These are phyloP conservation scores for Arachis monticola DNA, from an alignment of 331 rosid species.

Conservation along the genomic window DNA sequence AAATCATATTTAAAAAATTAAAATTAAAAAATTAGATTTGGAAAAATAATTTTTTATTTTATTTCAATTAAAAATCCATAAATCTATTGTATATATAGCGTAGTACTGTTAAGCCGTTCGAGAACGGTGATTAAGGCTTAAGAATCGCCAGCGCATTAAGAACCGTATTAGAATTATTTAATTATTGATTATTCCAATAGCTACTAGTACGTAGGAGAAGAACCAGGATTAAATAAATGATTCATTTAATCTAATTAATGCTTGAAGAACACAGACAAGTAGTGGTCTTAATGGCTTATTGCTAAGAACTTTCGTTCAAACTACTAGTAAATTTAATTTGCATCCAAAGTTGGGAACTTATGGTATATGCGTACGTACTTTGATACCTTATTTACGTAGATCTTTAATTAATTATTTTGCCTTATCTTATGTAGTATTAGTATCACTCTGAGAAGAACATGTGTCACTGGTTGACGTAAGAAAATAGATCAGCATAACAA, in stretches of 20 bases:
- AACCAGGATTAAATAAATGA: not conserved
- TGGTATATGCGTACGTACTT: slow-evolving; percentile 12
- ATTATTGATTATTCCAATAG: slow-evolving; percentile 29
- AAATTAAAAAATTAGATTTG: too few species aligned
- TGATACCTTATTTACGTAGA: slow-evolving; percentile 34
- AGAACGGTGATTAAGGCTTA: slow-evolving; percentile 68
- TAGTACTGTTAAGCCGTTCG: slow-evolving; percentile 40
- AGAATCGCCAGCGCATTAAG: slow-evolving; percentile 57
- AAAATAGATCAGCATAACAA: slow-evolving; percentile 10
- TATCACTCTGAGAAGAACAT: not conserved
- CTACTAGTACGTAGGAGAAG: not conserved
- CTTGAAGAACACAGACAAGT: not conserved
- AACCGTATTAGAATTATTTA: not conserved
- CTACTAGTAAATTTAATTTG: not conserved
- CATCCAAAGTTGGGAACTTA: not conserved
- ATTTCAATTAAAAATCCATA: too few species aligned
- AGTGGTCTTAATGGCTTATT: not conserved
- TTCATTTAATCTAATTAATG: slow-evolving; percentile 33
- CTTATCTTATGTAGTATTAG: not conserved
- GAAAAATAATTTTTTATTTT: too few species aligned
- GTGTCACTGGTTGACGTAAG: slow-evolving; percentile 38
- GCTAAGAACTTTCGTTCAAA: slow-evolving; percentile 44
- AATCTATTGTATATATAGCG: not conserved
- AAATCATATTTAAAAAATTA: too few species aligned
- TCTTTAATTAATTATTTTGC: slow-evolving; percentile 25